Conservation (phyloP, 2,329 filamentous ascomycete species). For the Amylocarpus encephaloides region DNA sequence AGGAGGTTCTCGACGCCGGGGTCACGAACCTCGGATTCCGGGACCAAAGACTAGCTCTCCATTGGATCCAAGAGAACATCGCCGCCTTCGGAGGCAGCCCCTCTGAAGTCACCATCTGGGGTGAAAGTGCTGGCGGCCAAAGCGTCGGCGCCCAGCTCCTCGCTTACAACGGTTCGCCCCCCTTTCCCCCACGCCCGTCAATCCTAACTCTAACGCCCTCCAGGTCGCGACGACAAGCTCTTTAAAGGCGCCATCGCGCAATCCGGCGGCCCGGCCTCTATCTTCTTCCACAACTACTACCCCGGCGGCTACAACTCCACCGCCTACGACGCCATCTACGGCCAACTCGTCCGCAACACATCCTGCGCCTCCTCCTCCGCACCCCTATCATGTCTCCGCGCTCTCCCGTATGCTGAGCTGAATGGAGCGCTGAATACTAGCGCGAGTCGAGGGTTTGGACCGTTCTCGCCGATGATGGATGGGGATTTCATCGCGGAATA, state of each 20-base stretch:
- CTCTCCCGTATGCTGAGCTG: slow-evolving; percentile 23
- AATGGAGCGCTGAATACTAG: slow-evolving; percentile 26
- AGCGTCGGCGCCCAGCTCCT: slow-evolving; percentile 28
- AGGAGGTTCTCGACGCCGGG: slow-evolving; percentile 34
- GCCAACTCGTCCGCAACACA: slow-evolving; percentile 33
- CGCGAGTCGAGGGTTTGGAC: slow-evolving; percentile 32
- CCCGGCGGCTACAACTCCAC: slow-evolving; percentile 14
- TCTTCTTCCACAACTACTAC: slow-evolving; percentile 7
- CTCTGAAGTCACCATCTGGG: slow-evolving; percentile 40
- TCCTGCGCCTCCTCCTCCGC: slow-evolving; percentile 17
- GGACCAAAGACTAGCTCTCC: slow-evolving; percentile 38
- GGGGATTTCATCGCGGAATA: slow-evolving; percentile 38
- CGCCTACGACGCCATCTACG: slow-evolving; percentile 24
- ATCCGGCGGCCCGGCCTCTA: slow-evolving; percentile 31
- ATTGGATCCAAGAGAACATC: slow-evolving; percentile 41
- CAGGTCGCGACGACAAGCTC: slow-evolving; percentile 46
- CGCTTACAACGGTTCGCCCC: slow-evolving; percentile 38
- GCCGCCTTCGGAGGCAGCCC: slow-evolving; percentile 38
- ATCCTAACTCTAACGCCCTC: not conserved
- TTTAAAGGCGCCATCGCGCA: slow-evolving; percentile 46
- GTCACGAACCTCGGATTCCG: slow-evolving; percentile 40
- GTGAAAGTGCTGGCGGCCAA: slow-evolving; percentile 34
- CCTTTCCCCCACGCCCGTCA: not conserved
- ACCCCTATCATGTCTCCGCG: slow-evolving; percentile 27
- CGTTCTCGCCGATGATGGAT: slow-evolving; percentile 32